Conservation (phyloP, 441 rosid genomes). For the Gossypium lobatum region DNA sequence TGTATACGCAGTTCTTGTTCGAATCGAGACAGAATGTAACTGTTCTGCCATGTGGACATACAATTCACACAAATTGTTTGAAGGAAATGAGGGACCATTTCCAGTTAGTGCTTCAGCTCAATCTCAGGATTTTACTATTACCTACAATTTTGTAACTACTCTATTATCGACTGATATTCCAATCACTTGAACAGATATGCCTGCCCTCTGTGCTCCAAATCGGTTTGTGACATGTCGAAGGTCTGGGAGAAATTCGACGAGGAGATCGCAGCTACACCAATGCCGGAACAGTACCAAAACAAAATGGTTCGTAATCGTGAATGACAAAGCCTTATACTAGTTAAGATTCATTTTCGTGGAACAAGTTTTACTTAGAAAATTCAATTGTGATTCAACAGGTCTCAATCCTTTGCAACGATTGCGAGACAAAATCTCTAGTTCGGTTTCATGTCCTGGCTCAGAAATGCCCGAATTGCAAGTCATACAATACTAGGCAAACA, state of each 20-base stretch:
- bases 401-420: slow-evolving; percentile 81
- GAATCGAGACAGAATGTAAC: slow-evolving; percentile 62
- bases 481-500: slow-evolving; percentile 83
- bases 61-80: slow-evolving; percentile 69
- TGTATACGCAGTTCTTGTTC: slow-evolving; percentile 51
- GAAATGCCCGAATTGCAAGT: slow-evolving; percentile 73
- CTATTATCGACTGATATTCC: neutral
- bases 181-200: slow-evolving; percentile 47
- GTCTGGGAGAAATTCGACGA: slow-evolving; percentile 77
- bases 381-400: slow-evolving; percentile 34
- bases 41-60: slow-evolving; percentile 82
- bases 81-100: slow-evolving; percentile 75
- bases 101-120: slow-evolving; percentile 40
- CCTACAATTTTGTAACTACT: neutral
- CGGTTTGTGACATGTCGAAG: slow-evolving; percentile 85
- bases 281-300: slow-evolving; percentile 65
- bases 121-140: neutral
- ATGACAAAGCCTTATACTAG: neutral
- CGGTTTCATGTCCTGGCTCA: slow-evolving; percentile 68
- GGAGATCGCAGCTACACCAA: slow-evolving; percentile 74
- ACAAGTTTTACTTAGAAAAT: neutral
- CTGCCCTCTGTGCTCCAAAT: slow-evolving; percentile 85
- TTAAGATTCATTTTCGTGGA: neutral
- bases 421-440: slow-evolving; percentile 53
- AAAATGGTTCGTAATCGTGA: slow-evolving; percentile 34